phyloP scores from a whole-genome alignment of 352 stramenopile genomes.

The Pythium phragmiticola region DNA sequence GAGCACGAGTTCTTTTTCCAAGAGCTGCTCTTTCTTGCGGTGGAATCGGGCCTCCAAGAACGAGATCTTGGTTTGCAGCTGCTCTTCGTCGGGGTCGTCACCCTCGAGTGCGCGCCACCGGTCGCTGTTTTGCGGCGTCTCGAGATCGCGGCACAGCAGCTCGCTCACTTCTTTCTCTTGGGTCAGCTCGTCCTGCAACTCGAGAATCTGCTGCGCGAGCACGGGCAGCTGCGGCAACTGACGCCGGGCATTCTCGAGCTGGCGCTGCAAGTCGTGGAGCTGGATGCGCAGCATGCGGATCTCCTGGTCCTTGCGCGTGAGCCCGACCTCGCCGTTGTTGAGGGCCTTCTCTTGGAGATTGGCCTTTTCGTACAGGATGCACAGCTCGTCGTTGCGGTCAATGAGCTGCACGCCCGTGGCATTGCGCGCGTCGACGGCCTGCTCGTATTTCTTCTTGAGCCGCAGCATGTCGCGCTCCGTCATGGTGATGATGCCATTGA shows the following conservation, averaged over 20 bases:
- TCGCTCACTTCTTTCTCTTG: conserved; percentile 88
- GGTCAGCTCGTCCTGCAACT: conserved; percentile 78
- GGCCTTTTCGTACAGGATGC: conserved; percentile 93
- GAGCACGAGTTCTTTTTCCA: conserved; percentile 94
- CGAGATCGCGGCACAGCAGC: conserved; percentile 87
- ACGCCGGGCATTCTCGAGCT: conserved; percentile 70
- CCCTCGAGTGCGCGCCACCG: conserved; percentile 88
- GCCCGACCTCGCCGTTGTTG: conserved; percentile 71
- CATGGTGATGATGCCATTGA: conserved; percentile 92
- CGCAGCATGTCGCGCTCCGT: conserved; percentile 91
- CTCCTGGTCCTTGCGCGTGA: conserved; percentile 83
- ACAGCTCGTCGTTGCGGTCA: conserved; percentile 95
- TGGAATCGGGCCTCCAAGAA: conserved; percentile 88
- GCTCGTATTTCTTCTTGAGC: conserved; percentile 92
- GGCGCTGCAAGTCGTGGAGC: conserved; percentile 60
- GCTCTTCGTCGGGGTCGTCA: conserved; percentile 88
- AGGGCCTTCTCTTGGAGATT: conserved; percentile 89
- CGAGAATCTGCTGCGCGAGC: conserved; percentile 77
- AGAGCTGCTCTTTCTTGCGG: conserved; percentile 90
- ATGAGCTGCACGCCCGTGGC: conserved; percentile 91
- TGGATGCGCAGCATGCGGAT: conserved; percentile 79
- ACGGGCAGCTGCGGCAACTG: conserved; percentile 80
- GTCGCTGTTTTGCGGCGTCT: conserved; percentile 88
- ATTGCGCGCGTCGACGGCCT: conserved; percentile 85
- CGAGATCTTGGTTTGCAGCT: conserved; percentile 81